Evolutionary conservation across 139 green algal species (phyloP), one percentile per base, ranked within the genome.

Genomic region (Spirogloea muscicola): DNA sequence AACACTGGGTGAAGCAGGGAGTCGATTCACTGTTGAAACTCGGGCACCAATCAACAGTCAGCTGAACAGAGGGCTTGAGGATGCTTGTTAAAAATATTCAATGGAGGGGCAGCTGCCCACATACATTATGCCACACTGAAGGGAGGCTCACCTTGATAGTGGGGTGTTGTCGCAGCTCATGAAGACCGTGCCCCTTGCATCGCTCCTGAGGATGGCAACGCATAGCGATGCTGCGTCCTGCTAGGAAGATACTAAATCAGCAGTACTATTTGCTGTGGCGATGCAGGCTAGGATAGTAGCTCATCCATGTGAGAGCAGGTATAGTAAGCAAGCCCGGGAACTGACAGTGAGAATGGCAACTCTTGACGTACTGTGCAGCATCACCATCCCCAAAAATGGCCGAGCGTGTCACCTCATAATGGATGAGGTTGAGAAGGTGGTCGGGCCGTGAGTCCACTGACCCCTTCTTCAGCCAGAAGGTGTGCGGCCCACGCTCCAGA

Each of bases 381-480:
- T 18, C 44, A 55, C 16, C 44, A 55, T 10, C 55, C 55, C 16
- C 18, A 10, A 39, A 18, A 16, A 16, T 52, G 44, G 13, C 13
- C n/a, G 61, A 52, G 39, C 16, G 27, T 33, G 29, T 39, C n/a
- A 79, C 70, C 70, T 82, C 90, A 78, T 99, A 99, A 77, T 98
- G 94, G n/a, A 98, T 89, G n/a, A 98, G 88, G 81, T 98, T 98
- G 33, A 98, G 86, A 21, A 77, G 38, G 31, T 60, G 39, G 66
- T 87, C 77, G 5, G 72, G 46, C 3, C 67, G 75, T 18, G 42
- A 5, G 52, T 82, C 66, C 3, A 87, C 58, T 37, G 44, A 42
- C 0, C 81, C 76, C 58, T 75, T 87, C 83, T 63, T 87, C 59
- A 95, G 49, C 82, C 96, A 98, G 86, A 91, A 96, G 21, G 88